phyloP scores from a whole-genome alignment of 306 rosid species.

The Rosa multiflora region DNA sequence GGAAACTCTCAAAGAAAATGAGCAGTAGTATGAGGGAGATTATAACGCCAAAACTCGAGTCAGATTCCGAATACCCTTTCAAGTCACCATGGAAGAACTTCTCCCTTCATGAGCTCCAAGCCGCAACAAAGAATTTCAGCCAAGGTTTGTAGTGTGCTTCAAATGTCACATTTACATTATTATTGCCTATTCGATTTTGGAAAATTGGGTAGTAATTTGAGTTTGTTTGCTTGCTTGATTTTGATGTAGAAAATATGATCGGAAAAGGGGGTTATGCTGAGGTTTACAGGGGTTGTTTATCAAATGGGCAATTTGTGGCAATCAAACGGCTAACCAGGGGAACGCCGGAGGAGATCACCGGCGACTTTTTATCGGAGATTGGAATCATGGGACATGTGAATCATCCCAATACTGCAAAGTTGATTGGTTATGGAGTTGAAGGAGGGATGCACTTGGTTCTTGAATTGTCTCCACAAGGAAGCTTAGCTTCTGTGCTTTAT shows the following conservation, averaged over 20 bases:
- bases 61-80: constrained; percentile 39
- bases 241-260: constrained; percentile 74
- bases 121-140: constrained; percentile 73
- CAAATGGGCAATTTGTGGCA: constrained; percentile 71
- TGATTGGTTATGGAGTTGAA: constrained; percentile 91
- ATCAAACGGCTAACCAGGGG: constrained; percentile 74
- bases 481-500: constrained; percentile 81
- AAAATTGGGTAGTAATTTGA: not conserved
- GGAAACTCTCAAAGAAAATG: constrained; percentile 59
- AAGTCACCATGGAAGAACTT: constrained; percentile 86
- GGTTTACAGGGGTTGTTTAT: constrained; percentile 80
- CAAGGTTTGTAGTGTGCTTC: constrained; percentile 41
- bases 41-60: constrained; percentile 40
- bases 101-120: constrained; percentile 58
- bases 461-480: constrained; percentile 78
- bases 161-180: not conserved
- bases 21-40: constrained; percentile 69
- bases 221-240: constrained; percentile 16
- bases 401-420: constrained; percentile 81
- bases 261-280: constrained; percentile 99
- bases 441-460: constrained; percentile 96
- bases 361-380: constrained; percentile 79
- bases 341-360: constrained; percentile 67
- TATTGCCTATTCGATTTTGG: not conserved
- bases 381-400: constrained; percentile 93